These are phyloP conservation scores for Nothophaeocryptopus gaeumannii DNA, from an alignment of 2,329 filamentous ascomycete genomes.

Conservation along the genomic window DNA sequence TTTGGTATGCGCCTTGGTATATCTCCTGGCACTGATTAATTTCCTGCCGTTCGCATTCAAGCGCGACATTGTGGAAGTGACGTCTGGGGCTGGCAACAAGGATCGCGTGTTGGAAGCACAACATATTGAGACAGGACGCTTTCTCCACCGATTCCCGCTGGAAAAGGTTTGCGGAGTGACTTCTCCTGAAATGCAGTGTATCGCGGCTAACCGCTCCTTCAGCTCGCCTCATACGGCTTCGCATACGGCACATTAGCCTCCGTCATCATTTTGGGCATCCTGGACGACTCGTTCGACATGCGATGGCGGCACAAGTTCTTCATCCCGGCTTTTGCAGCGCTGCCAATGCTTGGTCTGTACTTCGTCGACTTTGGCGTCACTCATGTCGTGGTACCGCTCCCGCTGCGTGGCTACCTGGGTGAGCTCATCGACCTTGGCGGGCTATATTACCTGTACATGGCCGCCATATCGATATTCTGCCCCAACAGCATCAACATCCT, in stretches of 20 bases:
- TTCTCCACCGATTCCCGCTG: conserved; percentile 89
- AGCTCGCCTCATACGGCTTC: conserved; percentile 93
- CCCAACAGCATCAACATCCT: conserved; percentile 99
- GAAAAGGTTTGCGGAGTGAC: conserved; percentile 56
- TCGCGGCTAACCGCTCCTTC: conserved; percentile 23
- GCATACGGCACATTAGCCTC: conserved; percentile 90
- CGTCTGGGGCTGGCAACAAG: conserved; percentile 86
- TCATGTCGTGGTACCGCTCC: conserved; percentile 84
- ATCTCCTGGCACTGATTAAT: conserved; percentile 80
- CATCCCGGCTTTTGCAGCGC: conserved; percentile 89
- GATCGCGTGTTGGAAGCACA: conserved; percentile 75
- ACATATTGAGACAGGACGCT: conserved; percentile 74
- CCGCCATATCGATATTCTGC: conserved; percentile 91
- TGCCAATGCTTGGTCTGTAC: conserved; percentile 93
- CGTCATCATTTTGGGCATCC: conserved; percentile 85
- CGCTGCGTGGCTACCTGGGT: conserved; percentile 79
- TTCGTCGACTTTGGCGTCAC: conserved; percentile 98
- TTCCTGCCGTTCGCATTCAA: conserved; percentile 98
- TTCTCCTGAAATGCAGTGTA: conserved; percentile 48
- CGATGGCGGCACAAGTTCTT: conserved; percentile 98
- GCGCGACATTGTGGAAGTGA: conserved; percentile 94
- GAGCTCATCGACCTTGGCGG: conserved; percentile 74
- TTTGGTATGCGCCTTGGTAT: conserved; percentile 86
- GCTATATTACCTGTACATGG: conserved; percentile 94
- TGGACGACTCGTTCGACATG: conserved; percentile 96